Conservation (phyloP, 257 asterid genomes). For the Solanum neorickii region DNA sequence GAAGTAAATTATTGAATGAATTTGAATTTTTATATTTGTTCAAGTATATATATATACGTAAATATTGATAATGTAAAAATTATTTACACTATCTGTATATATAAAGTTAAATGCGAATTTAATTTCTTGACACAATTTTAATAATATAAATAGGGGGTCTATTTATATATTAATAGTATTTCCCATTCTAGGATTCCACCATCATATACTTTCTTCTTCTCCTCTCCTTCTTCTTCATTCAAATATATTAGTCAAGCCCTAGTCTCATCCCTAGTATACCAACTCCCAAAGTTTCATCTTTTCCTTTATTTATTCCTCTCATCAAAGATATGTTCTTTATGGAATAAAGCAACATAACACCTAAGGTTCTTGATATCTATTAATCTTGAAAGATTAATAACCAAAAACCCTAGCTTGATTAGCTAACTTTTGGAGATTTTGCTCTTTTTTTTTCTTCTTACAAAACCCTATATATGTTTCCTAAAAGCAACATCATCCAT, state of each 20-base stretch:
- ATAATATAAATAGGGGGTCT: neutral
- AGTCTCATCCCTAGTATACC: neutral
- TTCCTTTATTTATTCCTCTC: neutral
- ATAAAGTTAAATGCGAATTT: neutral
- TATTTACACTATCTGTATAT: too few species aligned
- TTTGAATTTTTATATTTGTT: neutral
- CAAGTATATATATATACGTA: neutral
- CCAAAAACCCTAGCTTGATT: neutral
- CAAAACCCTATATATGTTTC: constrained; percentile 12
- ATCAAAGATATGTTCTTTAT: neutral
- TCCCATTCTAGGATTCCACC: neutral
- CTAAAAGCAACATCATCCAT: constrained; percentile 18
- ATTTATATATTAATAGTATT: neutral
- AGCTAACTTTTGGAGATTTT: neutral
- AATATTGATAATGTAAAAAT: neutral
- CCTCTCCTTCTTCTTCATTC: neutral
- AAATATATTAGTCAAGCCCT: neutral
- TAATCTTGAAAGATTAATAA: neutral
- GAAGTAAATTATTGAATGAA: neutral
- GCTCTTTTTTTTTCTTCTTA: neutral
- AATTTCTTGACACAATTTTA: neutral
- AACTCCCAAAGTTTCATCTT: neutral
- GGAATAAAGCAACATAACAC: neutral
- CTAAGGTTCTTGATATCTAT: neutral
- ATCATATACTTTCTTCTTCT: neutral